Conservation (phyloP, 768 basidiomycete genomes). For the Sarcomyxa edulis region DNA sequence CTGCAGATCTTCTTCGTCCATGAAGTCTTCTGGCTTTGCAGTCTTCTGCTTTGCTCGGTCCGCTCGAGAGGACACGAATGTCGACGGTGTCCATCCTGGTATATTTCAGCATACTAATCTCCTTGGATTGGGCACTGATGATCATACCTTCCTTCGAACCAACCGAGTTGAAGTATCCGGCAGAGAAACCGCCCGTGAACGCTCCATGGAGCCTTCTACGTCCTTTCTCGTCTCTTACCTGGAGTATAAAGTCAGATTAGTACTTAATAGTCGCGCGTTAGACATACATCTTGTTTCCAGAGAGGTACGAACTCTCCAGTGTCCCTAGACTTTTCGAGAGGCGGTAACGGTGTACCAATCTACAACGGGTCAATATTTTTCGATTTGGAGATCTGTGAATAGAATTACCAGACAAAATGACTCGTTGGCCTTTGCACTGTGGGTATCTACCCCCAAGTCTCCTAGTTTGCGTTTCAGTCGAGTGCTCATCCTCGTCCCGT, state of each 20-base stretch:
- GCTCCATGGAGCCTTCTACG: conserved; percentile 93
- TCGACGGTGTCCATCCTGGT: conserved; percentile 92
- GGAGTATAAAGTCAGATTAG: not conserved
- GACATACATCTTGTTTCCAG: conserved; percentile 92
- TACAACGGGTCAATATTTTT: conserved; percentile 21
- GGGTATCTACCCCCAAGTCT: conserved; percentile 69
- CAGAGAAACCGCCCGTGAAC: conserved; percentile 97
- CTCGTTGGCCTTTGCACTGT: conserved; percentile 69
- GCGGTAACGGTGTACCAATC: conserved; percentile 93
- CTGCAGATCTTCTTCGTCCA: conserved; percentile 97
- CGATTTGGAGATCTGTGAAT: conserved; percentile 5
- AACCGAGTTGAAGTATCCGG: conserved; percentile 94
- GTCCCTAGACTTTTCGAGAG: conserved; percentile 92
- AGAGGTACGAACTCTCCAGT: conserved; percentile 92
- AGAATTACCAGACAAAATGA: conserved; percentile 73
- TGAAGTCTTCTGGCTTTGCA: conserved; percentile 85
- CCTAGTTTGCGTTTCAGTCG: conserved; percentile 83
- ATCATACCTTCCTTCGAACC: conserved; percentile 88
- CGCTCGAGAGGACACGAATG: conserved; percentile 84
- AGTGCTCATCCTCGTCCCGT: too few relatives aligned
- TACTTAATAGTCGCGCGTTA: not conserved
- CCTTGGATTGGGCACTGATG: not conserved
- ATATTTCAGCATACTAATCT: conserved; percentile 1
- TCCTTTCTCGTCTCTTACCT: conserved; percentile 93
- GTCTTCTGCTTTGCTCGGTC: conserved; percentile 64